phyloP scores from a whole-genome alignment of 1,139 yeast genomes.

The Saccharomyces hybrid region DNA sequence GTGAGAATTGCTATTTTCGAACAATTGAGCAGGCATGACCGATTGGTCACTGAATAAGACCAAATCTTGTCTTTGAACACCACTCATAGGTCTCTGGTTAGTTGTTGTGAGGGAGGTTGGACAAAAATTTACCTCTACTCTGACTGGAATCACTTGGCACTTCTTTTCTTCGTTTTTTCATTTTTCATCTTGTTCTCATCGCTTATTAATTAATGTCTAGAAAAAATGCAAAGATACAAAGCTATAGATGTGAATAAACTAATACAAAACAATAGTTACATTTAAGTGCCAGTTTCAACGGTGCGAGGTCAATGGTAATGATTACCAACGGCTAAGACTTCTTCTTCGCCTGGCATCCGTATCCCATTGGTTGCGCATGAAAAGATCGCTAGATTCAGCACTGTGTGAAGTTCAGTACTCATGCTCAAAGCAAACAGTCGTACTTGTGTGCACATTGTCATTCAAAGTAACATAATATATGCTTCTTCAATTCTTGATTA shows the following conservation, averaged over 20 bases:
- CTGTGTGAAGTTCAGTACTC: no score
- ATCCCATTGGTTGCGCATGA: no score
- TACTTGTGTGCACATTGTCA: no score
- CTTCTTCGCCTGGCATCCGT: no score
- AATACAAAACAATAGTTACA: neutral
- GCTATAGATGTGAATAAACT: neutral
- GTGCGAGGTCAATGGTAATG: no score
- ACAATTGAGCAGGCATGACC: constrained; percentile 34
- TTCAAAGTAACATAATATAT: no score
- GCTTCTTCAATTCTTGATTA: no score
- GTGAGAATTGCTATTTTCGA: constrained; percentile 25
- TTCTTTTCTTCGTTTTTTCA: neutral
- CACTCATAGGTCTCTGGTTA: neutral
- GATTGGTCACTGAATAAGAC: constrained; percentile 48
- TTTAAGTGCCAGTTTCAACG: no score
- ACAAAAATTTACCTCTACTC: neutral
- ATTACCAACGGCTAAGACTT: no score
- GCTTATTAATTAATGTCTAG: neutral
- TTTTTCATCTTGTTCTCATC: neutral
- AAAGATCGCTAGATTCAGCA: no score
- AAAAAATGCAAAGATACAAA: neutral
- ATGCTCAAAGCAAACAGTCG: no score
- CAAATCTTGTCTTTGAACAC: constrained; percentile 52
- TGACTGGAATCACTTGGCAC: neutral
- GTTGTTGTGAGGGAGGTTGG: neutral